Evolutionary conservation across 2,329 filamentous ascomycete genomes (phyloP).

Genomic region (Plectosphaerella cucumerina): DNA sequence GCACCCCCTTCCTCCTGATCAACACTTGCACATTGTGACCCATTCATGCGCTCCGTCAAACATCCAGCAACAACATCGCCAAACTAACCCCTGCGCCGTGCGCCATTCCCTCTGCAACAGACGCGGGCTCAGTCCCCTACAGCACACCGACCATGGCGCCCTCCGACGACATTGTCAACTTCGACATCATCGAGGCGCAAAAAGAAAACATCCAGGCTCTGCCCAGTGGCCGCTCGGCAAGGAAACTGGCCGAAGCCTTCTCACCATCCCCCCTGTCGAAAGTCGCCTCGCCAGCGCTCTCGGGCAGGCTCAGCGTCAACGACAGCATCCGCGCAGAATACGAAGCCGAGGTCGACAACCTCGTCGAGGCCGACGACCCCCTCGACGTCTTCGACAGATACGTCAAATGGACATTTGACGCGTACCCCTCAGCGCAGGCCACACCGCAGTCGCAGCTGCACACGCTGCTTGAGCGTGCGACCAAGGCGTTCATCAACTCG

Average conservation of each 20-base stretch:
- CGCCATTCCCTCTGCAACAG: conserved; percentile 4
- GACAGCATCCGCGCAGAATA: conserved; percentile 78
- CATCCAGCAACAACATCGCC: conserved; percentile 5
- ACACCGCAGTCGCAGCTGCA: conserved; percentile 88
- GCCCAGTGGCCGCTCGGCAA: conserved; percentile 81
- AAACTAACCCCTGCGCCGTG: conserved; percentile 1
- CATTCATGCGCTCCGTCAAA: not conserved
- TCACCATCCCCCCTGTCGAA: conserved; percentile 60
- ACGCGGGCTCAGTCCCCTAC: conserved; percentile 1
- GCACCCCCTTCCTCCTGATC: conserved; percentile 11
- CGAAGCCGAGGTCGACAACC: conserved; percentile 73
- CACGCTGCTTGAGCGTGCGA: conserved; percentile 85
- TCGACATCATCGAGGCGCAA: conserved; percentile 91
- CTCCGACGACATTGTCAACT: conserved; percentile 59
- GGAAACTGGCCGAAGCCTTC: conserved; percentile 80
- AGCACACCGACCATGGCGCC: conserved; percentile 37
- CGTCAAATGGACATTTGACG: conserved; percentile 92
- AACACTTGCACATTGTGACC: conserved; percentile 11
- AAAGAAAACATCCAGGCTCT: conserved; percentile 98
- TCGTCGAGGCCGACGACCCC: conserved; percentile 88
- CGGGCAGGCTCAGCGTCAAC: conserved; percentile 72
- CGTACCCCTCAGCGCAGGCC: conserved; percentile 90
- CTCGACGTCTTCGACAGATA: conserved; percentile 95
- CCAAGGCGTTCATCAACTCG: conserved; percentile 81
- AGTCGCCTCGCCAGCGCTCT: conserved; percentile 59